Conservation (phyloP, 176 grass and related monocot genomes). For the Ensete ventricosum region DNA sequence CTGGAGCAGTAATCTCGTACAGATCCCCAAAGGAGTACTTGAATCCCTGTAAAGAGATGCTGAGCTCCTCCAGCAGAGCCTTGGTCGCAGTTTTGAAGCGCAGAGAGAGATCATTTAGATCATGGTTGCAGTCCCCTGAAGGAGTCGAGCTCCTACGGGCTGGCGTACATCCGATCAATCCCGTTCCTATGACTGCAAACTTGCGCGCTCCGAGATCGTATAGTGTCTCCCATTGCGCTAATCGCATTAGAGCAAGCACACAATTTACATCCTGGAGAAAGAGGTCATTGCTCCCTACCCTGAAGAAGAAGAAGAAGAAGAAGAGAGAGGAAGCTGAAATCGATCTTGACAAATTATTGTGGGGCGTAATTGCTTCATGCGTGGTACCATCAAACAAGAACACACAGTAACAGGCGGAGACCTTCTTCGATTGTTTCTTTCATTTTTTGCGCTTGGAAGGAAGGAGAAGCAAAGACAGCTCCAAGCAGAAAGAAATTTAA, state of each 20-base stretch:
- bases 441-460: too few relatives aligned
- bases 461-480: too few relatives aligned
- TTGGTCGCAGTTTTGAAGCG: constrained; percentile 13
- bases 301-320: constrained; percentile 23
- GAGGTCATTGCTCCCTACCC: constrained; percentile 29
- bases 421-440: too few relatives aligned
- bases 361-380: too few relatives aligned
- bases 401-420: too few relatives aligned
- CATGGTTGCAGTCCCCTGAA: too few relatives aligned
- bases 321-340: too few relatives aligned
- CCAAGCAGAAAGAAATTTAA: too few relatives aligned
- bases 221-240: neutral
- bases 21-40: constrained; percentile 18
- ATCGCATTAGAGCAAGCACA: constrained; percentile 9
- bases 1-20: neutral
- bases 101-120: constrained; percentile 21
- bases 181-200: constrained; percentile 6
- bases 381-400: too few relatives aligned
- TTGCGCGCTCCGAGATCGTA: constrained; percentile 27
- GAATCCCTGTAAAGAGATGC: constrained; percentile 12
- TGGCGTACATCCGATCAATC: constrained; percentile 24
- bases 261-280: constrained; percentile 3
- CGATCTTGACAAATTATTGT: too few relatives aligned
- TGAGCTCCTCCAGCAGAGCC: constrained; percentile 13
- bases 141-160: neutral